Evolutionary conservation across 129 eudicot species (phyloP).

Genomic region (Ambrosia artemisiifolia): DNA sequence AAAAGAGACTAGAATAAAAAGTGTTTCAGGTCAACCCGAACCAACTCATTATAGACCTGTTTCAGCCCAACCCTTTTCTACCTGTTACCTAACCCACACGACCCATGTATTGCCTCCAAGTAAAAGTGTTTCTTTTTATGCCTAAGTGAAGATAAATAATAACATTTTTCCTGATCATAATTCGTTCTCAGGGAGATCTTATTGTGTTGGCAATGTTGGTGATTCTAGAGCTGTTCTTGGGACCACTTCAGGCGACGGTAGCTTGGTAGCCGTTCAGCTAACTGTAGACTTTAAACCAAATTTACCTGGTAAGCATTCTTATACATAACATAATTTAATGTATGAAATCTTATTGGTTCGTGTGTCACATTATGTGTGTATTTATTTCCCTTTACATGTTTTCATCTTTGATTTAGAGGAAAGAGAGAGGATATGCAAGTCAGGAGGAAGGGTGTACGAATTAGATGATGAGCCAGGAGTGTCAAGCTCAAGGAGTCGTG

Average conservation of each 20-base stretch:
- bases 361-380: background rate
- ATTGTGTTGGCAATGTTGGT: too few relatives aligned
- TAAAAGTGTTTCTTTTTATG: background rate
- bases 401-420: too few relatives aligned
- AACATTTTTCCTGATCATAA: background rate
- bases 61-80: background rate
- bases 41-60: background rate
- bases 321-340: too few relatives aligned
- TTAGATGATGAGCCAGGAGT: slow-evolving; percentile 81
- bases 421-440: too few relatives aligned
- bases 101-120: background rate
- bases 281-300: too few relatives aligned
- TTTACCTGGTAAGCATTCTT: too few relatives aligned
- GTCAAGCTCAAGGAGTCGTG: slow-evolving; percentile 72
- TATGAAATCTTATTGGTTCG: background rate
- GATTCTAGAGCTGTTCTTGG: too few relatives aligned
- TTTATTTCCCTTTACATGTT: too few relatives aligned
- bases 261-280: too few relatives aligned
- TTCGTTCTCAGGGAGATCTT: too few relatives aligned
- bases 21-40: background rate
- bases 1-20: too few relatives aligned
- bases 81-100: background rate
- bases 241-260: too few relatives aligned
- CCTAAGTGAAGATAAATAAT: background rate
- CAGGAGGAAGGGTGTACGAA: slow-evolving; percentile 62